A percentile compares a stretch with the other conserved stretches of the same genome.
Evolutionary conservation across 495 filamentous ascomycete species (phyloP).

Genomic region (Symbiotaphrina buchneri): DNA sequence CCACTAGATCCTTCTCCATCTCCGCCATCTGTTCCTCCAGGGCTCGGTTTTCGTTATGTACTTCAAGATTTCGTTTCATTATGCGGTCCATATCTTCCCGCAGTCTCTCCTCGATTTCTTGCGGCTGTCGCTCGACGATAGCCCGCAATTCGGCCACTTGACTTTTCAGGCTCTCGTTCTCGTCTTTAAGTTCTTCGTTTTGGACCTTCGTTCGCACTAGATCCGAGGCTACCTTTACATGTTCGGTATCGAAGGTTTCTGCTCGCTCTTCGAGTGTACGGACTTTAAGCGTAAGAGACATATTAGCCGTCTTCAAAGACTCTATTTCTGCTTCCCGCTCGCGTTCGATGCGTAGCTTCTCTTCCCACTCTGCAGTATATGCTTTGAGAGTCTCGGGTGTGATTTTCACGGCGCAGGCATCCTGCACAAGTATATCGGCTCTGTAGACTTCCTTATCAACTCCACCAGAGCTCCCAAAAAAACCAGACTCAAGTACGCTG

Average conservation of each 20-base stretch:
- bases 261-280: constrained; percentile 69
- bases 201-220: constrained; percentile 81
- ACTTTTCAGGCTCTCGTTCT: constrained; percentile 63
- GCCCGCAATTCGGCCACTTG: constrained; percentile 65
- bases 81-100: constrained; percentile 75
- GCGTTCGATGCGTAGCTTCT: constrained; percentile 52
- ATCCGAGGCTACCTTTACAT: constrained; percentile 77
- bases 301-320: constrained; percentile 36
- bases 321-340: constrained; percentile 75
- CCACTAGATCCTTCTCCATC: constrained; percentile 84
- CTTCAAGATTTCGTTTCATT: constrained; percentile 79
- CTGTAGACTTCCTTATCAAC: constrained; percentile 90
- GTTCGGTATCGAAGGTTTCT: constrained; percentile 78
- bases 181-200: constrained; percentile 69
- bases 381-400: constrained; percentile 52
- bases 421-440: constrained; percentile 78
- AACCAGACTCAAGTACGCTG: constrained; percentile 84
- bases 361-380: constrained; percentile 83
- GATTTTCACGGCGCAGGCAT: constrained; percentile 80
- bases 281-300: constrained; percentile 41
- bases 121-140: constrained; percentile 73
- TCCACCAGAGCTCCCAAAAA: constrained; percentile 81
- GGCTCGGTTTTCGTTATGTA: constrained; percentile 77
- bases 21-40: constrained; percentile 82
- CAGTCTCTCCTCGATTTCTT: constrained; percentile 65